Base-by-base conservation (phyloP, 352 stramenopile genomes). In the Globisporangium recalcitrans region DNA sequence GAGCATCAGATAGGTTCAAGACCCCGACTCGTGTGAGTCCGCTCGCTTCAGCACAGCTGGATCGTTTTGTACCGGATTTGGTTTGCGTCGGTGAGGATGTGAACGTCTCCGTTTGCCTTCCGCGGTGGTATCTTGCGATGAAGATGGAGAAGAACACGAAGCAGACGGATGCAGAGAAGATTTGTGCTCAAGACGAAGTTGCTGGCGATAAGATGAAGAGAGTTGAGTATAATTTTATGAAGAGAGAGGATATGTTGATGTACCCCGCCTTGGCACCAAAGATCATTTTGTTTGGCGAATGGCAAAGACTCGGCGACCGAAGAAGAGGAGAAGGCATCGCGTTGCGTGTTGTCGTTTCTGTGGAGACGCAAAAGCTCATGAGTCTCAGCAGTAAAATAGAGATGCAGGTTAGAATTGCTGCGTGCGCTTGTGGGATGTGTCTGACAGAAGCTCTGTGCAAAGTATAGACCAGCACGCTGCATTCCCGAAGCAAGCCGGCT, bases 1-100 rank as follows among this genome's bases (percentile, higher is more conserved):
- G 82, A 90, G 80, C 66, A 92, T 92, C 63, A 77, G 82, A 74
- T 92, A 88, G 85, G 38, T 19, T 47, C 3, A 9, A 29, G 7
- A 52, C 0, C 16, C 36, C 14, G 16, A 40, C 16, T 26, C 11
- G 13, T 19, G 27, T 29, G 22, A 47, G 31, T 22, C 1, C 7
- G 13, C 9, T 27, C 2, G 1, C 47, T 56, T 24, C 19, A 58
- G 48, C 36, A 24, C 19, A 42, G 14, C 27, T 10, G 42, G 31
- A 46, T 55, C 34, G 46, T 38, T 55, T 54, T 53, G 21, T 27
- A 22, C 49, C 27, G 49, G 49, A 55, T 55, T 14, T 9, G 49
- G 47, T 22, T 36, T 21, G 27, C 40, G 27, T 24, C 4, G 16
- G 40, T 26, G 21, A 7, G 21, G 46, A 13, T 14, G 46, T 31